phyloP scores from a whole-genome alignment of 768 basidiomycete species.

The Xanthoconium stramineum region DNA sequence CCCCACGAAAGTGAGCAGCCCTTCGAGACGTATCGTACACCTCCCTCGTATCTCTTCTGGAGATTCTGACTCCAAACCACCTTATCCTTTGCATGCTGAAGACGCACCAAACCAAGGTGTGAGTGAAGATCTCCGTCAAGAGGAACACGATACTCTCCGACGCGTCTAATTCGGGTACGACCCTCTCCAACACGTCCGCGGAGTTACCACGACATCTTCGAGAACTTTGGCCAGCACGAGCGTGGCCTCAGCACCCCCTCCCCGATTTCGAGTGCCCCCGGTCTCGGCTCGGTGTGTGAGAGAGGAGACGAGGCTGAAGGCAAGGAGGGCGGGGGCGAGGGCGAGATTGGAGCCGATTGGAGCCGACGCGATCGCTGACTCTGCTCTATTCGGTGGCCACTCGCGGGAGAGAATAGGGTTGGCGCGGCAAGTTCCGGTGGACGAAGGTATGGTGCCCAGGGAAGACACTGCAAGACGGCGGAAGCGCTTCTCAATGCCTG shows the following conservation, averaged over 20 bases:
- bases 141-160: slow-evolving; percentile 3
- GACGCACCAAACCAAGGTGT: not conserved
- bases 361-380: not conserved
- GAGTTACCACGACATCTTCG: slow-evolving; percentile 66
- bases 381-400: not conserved
- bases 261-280: slow-evolving; percentile 29
- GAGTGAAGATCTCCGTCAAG: slow-evolving; percentile 1
- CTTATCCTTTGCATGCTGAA: slow-evolving; percentile 8
- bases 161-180: slow-evolving; percentile 30
- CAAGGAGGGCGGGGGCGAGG: not conserved
- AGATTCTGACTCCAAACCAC: slow-evolving; percentile 5
- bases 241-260: slow-evolving; percentile 27
- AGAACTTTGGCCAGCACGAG: slow-evolving; percentile 51
- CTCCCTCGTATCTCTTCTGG: slow-evolving; percentile 22
- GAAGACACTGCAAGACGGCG: slow-evolving; percentile 62
- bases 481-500: slow-evolving; percentile 74
- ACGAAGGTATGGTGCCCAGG: slow-evolving; percentile 26
- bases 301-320: slow-evolving; percentile 14
- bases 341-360: not conserved
- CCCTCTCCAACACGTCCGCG: slow-evolving; percentile 43
- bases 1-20: slow-evolving; percentile 21
- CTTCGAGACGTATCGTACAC: slow-evolving; percentile 17
- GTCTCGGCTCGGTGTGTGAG: slow-evolving; percentile 23
- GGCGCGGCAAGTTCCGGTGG: not conserved
- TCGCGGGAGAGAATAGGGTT: slow-evolving; percentile 5